Conservation (phyloP, 139 green algal genomes). For the Spirogloea muscicola region DNA sequence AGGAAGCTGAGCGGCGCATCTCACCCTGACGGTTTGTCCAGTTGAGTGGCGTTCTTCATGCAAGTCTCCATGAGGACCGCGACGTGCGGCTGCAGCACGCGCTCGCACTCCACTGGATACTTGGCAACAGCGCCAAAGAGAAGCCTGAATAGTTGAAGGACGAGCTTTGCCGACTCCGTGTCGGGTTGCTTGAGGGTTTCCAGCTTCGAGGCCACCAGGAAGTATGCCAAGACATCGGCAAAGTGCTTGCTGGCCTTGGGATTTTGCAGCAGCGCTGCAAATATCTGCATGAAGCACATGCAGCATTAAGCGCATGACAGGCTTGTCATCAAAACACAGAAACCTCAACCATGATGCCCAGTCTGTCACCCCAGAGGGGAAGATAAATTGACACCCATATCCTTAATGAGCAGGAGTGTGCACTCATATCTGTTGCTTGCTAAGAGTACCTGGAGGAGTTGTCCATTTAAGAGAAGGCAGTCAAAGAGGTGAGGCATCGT, state of each 20-base stretch:
- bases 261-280: constrained; percentile 44
- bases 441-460: constrained; percentile 36
- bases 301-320: too few relatives aligned
- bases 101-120: constrained; percentile 46
- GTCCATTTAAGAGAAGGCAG: constrained; percentile 29
- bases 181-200: constrained; percentile 44
- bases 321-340: too few relatives aligned
- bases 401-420: too few relatives aligned
- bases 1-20: too few relatives aligned
- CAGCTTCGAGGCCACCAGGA: constrained; percentile 57
- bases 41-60: constrained; percentile 36
- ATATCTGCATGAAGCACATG: constrained; percentile 37
- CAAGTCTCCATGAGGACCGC: constrained; percentile 47
- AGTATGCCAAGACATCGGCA: constrained; percentile 46
- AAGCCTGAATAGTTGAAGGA: constrained; percentile 59
- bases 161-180: constrained; percentile 34
- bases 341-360: too few relatives aligned
- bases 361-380: too few relatives aligned
- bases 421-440: too few relatives aligned
- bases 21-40: constrained; percentile 31
- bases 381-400: too few relatives aligned
- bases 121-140: constrained; percentile 57
- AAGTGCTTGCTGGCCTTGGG: constrained; percentile 35
- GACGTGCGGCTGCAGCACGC: constrained; percentile 52
- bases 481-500: constrained; percentile 52